These are phyloP conservation scores for Betula pendula DNA, from an alignment of 306 rosid species.

Conservation along the genomic window DNA sequence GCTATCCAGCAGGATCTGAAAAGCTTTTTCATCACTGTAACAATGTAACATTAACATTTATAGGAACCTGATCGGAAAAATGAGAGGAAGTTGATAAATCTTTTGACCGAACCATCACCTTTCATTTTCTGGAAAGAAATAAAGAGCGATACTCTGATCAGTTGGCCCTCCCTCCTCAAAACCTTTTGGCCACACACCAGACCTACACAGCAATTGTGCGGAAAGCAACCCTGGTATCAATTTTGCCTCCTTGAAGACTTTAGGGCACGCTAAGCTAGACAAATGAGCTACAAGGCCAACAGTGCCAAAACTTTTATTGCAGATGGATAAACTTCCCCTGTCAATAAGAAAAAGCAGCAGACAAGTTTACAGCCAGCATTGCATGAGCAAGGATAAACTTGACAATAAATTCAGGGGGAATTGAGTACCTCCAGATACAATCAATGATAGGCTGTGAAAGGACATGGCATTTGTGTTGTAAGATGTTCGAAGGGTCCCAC, in stretches of 20 bases:
- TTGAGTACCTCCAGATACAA: conserved; percentile 69
- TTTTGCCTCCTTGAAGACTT: conserved; percentile 47
- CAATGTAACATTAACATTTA: background rate
- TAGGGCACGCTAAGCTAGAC: conserved; percentile 63
- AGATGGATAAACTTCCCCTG: conserved; percentile 64
- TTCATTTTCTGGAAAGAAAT: conserved; percentile 59
- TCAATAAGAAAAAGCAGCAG: conserved; percentile 28
- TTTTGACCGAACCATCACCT: conserved; percentile 42
- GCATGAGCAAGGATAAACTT: conserved; percentile 8
- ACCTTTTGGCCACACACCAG: conserved; percentile 66
- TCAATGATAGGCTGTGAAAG: conserved; percentile 58
- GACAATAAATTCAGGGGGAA: conserved; percentile 9
- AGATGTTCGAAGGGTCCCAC: conserved; percentile 9
- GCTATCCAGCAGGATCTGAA: conserved; percentile 45
- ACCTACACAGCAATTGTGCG: conserved; percentile 44
- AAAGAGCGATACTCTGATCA: conserved; percentile 63
- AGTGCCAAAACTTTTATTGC: conserved; percentile 27
- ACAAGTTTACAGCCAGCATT: conserved; percentile 18
- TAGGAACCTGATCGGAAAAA: conserved; percentile 15
- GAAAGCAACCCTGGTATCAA: conserved; percentile 46
- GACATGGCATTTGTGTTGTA: conserved; percentile 9
- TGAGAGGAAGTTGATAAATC: background rate
- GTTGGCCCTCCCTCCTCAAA: conserved; percentile 53
- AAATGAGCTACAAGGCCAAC: conserved; percentile 61
- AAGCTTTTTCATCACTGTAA: conserved; percentile 46